A percentile compares a stretch with the other conserved stretches of the same genome.
These are phyloP conservation scores for Annulohypoxylon moriforme DNA, from an alignment of 495 filamentous ascomycete species.

Conservation along the genomic window DNA sequence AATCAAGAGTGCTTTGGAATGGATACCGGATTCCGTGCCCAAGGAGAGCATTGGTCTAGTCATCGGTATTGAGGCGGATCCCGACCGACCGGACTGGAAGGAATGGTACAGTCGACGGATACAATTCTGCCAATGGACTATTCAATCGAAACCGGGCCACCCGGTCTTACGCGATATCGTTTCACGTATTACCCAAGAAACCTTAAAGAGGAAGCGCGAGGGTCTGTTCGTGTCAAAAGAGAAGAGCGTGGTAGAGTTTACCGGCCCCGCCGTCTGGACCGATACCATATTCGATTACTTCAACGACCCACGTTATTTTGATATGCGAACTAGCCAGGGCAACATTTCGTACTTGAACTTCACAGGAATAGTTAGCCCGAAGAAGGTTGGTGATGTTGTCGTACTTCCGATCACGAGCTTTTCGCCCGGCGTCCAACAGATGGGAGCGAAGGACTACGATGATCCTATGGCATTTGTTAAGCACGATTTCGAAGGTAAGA, in stretches of 20 bases:
- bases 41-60: slow-evolving; percentile 82
- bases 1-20: slow-evolving; percentile 82
- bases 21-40: slow-evolving; percentile 84
- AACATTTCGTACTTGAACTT: slow-evolving; percentile 90
- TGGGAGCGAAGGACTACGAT: slow-evolving; percentile 90
- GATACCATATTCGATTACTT: slow-evolving; percentile 92
- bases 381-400: slow-evolving; percentile 93
- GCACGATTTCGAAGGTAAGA: slow-evolving; percentile 91
- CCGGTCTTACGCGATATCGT: slow-evolving; percentile 91
- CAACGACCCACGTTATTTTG: slow-evolving; percentile 91
- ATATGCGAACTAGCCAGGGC: slow-evolving; percentile 73
- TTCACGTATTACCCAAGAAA: slow-evolving; percentile 82
- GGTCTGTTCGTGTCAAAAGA: slow-evolving; percentile 75
- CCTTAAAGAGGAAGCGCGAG: slow-evolving; percentile 77
- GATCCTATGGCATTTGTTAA: slow-evolving; percentile 98
- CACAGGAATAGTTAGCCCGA: slow-evolving; percentile 81
- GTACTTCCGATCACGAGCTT: slow-evolving; percentile 97
- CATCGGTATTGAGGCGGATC: slow-evolving; percentile 95
- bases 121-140: slow-evolving; percentile 99
- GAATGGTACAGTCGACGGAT: slow-evolving; percentile 96
- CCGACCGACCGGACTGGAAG: slow-evolving; percentile 90
- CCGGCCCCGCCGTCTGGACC: slow-evolving; percentile 94
- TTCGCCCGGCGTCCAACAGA: slow-evolving; percentile 92
- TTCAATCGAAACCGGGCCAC: slow-evolving; percentile 94
- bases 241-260: slow-evolving; percentile 93